Evolutionary conservation across 805 yeast genomes (phyloP), one percentile per base, ranked within the genome.

Genomic region (Barnettozyma sucrosica): DNA sequence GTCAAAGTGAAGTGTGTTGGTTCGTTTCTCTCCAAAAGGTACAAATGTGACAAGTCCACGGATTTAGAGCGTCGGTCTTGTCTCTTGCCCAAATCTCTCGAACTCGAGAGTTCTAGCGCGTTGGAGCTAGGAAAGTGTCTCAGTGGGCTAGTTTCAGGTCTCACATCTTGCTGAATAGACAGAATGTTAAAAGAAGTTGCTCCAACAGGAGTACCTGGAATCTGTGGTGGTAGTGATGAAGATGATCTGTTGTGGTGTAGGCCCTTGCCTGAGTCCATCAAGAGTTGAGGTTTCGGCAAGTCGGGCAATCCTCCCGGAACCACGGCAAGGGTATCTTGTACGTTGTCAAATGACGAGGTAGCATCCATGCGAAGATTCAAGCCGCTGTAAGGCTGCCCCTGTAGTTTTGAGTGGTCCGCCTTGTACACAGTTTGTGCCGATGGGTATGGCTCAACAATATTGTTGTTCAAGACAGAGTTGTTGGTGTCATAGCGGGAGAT

Each of bases 41-140:
- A 70, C 52, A 71, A 45, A 47, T 71, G 75, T 2, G 76, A 71
- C 34, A 71, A 52, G 53, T 71, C 75, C 8, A 69, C 67, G 2
- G 75, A 70, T 43, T 58, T 63, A 1, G 70, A 61, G 32, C 58
- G 55, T 43, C 64, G 62, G n/a, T 41, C 44, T 38, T 54, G 59
- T 13, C 47, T 37, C 30, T 39, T 51, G 11, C 36, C 14, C 8
- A 47, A 16, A n/a, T 40, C 41, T 40, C 32, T 43, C 4, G 24
- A 16, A 1, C 33, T 20, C 8, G n/a, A 9, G 18, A 20, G 9
- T 6, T 46, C 41, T 3, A 32, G 13, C 16, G 39, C 28, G 11
- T 36, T 18, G 14, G 49, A 26, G 18, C 32, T 19, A 36, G 49
- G 49, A 9, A 42, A 40, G 7, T 41, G 34, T 14, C 41, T 20